Base-by-base conservation (phyloP, 352 stramenopile genomes). In the Phytophthora quininea region DNA sequence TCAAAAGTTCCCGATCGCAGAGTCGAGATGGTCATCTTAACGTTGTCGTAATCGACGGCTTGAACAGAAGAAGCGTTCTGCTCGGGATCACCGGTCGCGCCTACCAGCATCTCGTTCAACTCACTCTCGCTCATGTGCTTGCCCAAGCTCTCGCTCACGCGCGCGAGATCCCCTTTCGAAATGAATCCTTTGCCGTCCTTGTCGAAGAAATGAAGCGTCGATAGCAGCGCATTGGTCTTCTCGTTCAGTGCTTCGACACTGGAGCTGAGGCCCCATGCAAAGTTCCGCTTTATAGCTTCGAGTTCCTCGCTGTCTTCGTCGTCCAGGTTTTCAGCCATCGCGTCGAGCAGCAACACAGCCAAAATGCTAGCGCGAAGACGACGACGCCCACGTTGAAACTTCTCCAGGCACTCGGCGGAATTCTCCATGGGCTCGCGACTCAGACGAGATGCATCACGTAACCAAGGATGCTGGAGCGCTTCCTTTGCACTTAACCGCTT, bases 21-120 rank as follows among this genome's bases (percentile, higher is more conserved):
- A 24, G 83, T 92, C 19, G 81, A 93, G 38, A 95, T 95, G 4
- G 82, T 87, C 65, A 92, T 89, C 57, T 93, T 93, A 3, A 95
- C 84, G 40, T 93, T 86, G 33, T 95, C 83, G 32, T 93, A 95
- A 14, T 78, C 73, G 19, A 95, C 82, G 40, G 81, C 64, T 19
- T 91, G 64, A 29, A 90, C 74, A 1, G 77, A 72, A 8, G 74
- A 76, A 0, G 73, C 64, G 33, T 74, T 82, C 57, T 90, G 71
- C 40, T 95, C 87, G 0, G 87, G 87, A 49, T 95, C 87, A 0
- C 87, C 87, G 2, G 82, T 91, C 1, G 83, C 76, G 4, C 84
- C 83, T 1, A 90, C 82, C n/a, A 95, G 80, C 87, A 95, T 95
- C 48, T 95, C 87, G 51, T 89, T 90, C 38, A 93, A 66, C 51